These are phyloP conservation scores for Cladosporium colombiae DNA, from an alignment of 2,329 filamentous ascomycete species.

Conservation along the genomic window DNA sequence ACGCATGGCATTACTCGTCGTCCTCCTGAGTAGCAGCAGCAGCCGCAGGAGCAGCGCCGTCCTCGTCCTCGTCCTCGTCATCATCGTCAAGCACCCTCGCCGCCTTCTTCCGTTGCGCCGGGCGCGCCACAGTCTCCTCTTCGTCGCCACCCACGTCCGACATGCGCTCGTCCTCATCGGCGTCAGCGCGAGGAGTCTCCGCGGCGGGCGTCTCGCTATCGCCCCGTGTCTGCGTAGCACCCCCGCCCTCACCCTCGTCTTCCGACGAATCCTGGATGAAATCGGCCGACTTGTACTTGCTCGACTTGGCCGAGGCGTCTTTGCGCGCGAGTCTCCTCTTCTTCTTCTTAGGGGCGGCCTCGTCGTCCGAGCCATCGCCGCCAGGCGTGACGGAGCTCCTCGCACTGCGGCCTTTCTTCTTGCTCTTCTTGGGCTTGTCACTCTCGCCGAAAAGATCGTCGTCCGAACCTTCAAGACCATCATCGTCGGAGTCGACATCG, in stretches of 20 bases:
- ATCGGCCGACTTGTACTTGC: constrained; percentile 84
- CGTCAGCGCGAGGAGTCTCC: constrained; percentile 31
- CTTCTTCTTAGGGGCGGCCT: constrained; percentile 52
- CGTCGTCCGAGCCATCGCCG: constrained; percentile 56
- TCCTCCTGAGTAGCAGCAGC: constrained; percentile 1
- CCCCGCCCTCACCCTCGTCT: constrained; percentile 43
- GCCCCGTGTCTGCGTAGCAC: constrained; percentile 15
- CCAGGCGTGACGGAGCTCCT: constrained; percentile 45
- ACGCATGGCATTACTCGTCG: background rate
- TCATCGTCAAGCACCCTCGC: constrained; percentile 38
- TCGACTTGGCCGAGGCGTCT: constrained; percentile 38
- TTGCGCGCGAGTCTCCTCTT: constrained; percentile 63
- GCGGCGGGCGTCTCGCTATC: constrained; percentile 22
- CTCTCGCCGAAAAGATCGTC: constrained; percentile 28
- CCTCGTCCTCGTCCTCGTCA: constrained; percentile 39
- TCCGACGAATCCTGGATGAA: constrained; percentile 77
- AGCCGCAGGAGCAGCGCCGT: constrained; percentile 12
- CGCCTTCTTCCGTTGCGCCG: constrained; percentile 32
- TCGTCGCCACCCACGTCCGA: constrained; percentile 26
- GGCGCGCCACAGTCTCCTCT: constrained; percentile 21
- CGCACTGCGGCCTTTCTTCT: constrained; percentile 62
- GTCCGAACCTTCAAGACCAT: constrained; percentile 41
- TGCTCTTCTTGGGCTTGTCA: constrained; percentile 36
- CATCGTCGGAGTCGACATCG: constrained; percentile 48
- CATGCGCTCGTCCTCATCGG: constrained; percentile 31